Evolutionary conservation across 169 alveolate species (phyloP), one percentile per base, ranked within the genome.

Genomic region (Plasmodium coatneyi): DNA sequence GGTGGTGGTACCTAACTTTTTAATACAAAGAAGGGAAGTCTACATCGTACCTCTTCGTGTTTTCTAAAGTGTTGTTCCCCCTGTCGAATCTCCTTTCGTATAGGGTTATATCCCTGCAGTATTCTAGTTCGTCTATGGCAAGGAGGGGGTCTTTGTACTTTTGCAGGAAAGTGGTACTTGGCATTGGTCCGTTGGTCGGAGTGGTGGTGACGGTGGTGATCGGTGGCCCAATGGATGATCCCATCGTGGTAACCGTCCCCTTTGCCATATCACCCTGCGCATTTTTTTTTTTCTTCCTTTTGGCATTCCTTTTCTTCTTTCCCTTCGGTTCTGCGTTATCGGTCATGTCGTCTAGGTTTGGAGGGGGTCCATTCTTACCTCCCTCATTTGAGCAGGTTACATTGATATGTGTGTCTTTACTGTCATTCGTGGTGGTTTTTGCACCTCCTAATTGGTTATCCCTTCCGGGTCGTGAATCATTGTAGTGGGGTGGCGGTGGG

Each of bases 81-180:
- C 70, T 28, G 12, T 84, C 92, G 25, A 46, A 84, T 72, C 92
- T 43, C 39, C 49, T 84, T 71, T 84, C 92, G 39, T 84, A 84
- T 46, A 84, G 30, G n/a, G 84, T 72, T 72, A 84, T 84, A 28
- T 84, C 92, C 56, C 92, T 46, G 34, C 92, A 84, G 54, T 72
- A 84, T 19, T 84, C 92, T 43, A 74, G 6, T 9, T 72, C 79
- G 30, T 84, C 78, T 32, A 84, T 49, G 2, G 49, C 9, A 19
- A 46, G 6, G 10, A 22, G 76, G 12, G 28, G 54, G 60, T 84
- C 78, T 54, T 14, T 60, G 74, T 30, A 12, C 3, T n/a, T 16
- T 39, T 84, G 36, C 74, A 60, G 32, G 74, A n/a, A 60, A 14
- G 28, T 28, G 28, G 36, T 19, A 60, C 34, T 60, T n/a, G 74